Percentiles rank a stretch among this genome's conserved stretches.
Evolutionary conservation across 345 rosid species (phyloP).

Genomic region (Salix exigua): DNA sequence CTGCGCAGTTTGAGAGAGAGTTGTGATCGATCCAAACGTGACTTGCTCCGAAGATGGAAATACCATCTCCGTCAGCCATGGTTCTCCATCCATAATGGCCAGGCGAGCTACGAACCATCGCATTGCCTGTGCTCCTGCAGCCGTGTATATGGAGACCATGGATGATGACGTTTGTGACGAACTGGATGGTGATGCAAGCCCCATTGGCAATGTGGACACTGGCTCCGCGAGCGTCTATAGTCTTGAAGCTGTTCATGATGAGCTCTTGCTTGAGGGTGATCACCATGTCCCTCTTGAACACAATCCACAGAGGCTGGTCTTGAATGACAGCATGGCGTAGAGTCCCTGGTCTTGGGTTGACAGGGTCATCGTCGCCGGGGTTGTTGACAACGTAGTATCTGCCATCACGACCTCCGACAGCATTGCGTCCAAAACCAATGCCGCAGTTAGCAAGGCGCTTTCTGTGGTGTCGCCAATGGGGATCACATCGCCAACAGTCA

Average conservation of each 20-base stretch:
- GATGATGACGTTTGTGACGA: constrained; percentile 23
- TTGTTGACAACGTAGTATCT: constrained; percentile 24
- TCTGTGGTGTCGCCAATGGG: constrained; percentile 17
- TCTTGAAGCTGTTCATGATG: constrained; percentile 32
- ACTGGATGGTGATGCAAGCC: constrained; percentile 33
- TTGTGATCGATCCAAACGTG: constrained; percentile 95
- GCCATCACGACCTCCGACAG: constrained; percentile 27
- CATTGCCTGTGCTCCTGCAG: constrained; percentile 30
- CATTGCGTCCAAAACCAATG: constrained; percentile 31
- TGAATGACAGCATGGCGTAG: constrained; percentile 30
- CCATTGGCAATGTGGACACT: constrained; percentile 50
- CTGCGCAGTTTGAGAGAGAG: constrained; percentile 53
- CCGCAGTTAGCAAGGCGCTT: constrained; percentile 23
- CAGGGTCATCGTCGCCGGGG: constrained; percentile 18
- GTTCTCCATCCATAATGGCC: constrained; percentile 34
- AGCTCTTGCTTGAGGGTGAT: constrained; percentile 27
- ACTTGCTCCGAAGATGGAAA: constrained; percentile 27
- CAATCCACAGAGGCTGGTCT: constrained; percentile 28
- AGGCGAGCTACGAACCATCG: constrained; percentile 35
- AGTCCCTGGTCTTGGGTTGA: constrained; percentile 26
- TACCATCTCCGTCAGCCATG: constrained; percentile 34
- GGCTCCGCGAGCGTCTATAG: constrained; percentile 34
- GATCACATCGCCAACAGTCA: constrained; percentile 31
- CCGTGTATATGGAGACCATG: constrained; percentile 33
- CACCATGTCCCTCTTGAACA: constrained; percentile 31